phyloP scores from a whole-genome alignment of 805 yeast species.

The Diddensiella transvaalensis region DNA sequence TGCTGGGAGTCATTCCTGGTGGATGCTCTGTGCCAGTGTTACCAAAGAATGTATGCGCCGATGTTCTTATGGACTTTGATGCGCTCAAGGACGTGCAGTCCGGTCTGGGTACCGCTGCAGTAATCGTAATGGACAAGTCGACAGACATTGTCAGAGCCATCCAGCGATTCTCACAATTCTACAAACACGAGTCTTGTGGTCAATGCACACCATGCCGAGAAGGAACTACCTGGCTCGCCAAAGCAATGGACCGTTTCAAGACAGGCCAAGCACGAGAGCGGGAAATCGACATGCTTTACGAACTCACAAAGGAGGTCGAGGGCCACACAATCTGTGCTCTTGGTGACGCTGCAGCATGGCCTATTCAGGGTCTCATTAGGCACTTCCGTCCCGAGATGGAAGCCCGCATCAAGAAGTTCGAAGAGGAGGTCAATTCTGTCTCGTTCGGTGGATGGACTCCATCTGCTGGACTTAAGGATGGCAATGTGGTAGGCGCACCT shows the following conservation, averaged over 20 bases:
- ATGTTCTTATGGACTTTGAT: slow-evolving; percentile 81
- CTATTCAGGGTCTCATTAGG: slow-evolving; percentile 82
- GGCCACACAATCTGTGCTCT: slow-evolving; percentile 91
- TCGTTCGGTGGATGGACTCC: slow-evolving; percentile 77
- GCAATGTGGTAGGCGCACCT: slow-evolving; percentile 48
- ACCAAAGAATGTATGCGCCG: slow-evolving; percentile 62
- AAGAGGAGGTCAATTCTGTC: slow-evolving; percentile 46
- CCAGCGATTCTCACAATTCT: slow-evolving; percentile 78
- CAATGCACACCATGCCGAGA: slow-evolving; percentile 95
- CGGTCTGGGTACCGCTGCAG: slow-evolving; percentile 91
- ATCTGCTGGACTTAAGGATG: slow-evolving; percentile 55
- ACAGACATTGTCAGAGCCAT: slow-evolving; percentile 83
- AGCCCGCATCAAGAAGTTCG: slow-evolving; percentile 66
- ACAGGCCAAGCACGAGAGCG: slow-evolving; percentile 74
- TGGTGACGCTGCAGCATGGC: slow-evolving; percentile 95
- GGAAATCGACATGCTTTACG: slow-evolving; percentile 82
- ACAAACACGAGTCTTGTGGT: slow-evolving; percentile 91
- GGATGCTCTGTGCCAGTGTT: slow-evolving; percentile 85
- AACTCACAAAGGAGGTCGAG: slow-evolving; percentile 81
- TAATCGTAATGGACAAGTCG: slow-evolving; percentile 83
- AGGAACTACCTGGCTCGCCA: slow-evolving; percentile 82
- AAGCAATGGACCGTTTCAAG: slow-evolving; percentile 79
- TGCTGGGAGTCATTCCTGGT: slow-evolving; percentile 84
- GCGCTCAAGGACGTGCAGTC: slow-evolving; percentile 81
- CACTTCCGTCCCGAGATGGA: slow-evolving; percentile 80